Conservation (phyloP, 2,329 filamentous ascomycete species). For the Ophiostoma angusticollis region DNA sequence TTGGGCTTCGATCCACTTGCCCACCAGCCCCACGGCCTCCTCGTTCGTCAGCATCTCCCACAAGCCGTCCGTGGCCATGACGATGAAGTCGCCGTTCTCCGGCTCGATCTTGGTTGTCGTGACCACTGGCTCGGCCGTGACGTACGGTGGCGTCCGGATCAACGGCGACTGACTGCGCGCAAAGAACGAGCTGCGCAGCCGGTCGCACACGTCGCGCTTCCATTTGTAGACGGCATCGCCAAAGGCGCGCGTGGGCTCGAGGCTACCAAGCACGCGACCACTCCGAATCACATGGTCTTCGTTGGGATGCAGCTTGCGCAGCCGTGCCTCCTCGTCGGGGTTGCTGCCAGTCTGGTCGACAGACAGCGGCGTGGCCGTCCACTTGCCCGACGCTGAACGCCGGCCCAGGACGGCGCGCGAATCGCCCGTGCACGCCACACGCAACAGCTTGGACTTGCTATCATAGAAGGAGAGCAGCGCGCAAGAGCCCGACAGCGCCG, state of each 20-base stretch:
- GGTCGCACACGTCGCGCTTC: slow-evolving; percentile 71
- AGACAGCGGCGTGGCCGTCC: slow-evolving; percentile 80
- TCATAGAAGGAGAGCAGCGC: slow-evolving; percentile 96
- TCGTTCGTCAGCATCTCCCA: slow-evolving; percentile 99
- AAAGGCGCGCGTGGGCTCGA: slow-evolving; percentile 89
- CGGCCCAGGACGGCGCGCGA: slow-evolving; percentile 89
- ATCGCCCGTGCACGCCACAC: slow-evolving; percentile 93
- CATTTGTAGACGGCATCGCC: slow-evolving; percentile 97
- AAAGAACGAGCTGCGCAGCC: slow-evolving; percentile 77
- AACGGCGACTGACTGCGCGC: slow-evolving; percentile 63
- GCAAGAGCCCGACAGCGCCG: slow-evolving; percentile 92
- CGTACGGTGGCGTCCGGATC: slow-evolving; percentile 86
- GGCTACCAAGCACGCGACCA: slow-evolving; percentile 77
- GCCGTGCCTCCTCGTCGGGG: slow-evolving; percentile 66
- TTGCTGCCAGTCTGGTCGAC: slow-evolving; percentile 91
- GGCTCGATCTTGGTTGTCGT: slow-evolving; percentile 89
- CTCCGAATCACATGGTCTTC: slow-evolving; percentile 81
- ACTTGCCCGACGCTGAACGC: slow-evolving; percentile 66
- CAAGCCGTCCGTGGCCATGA: slow-evolving; percentile 89
- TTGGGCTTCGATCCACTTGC: slow-evolving; percentile 88
- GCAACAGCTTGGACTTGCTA: slow-evolving; percentile 67
- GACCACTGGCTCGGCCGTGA: slow-evolving; percentile 88
- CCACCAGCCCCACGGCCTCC: slow-evolving; percentile 91
- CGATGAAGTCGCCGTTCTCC: slow-evolving; percentile 82
- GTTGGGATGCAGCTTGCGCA: slow-evolving; percentile 76